Evolutionary conservation across 1,284 basidiomycete genomes (phyloP).

Genomic region (Melampsora larici-populina): DNA sequence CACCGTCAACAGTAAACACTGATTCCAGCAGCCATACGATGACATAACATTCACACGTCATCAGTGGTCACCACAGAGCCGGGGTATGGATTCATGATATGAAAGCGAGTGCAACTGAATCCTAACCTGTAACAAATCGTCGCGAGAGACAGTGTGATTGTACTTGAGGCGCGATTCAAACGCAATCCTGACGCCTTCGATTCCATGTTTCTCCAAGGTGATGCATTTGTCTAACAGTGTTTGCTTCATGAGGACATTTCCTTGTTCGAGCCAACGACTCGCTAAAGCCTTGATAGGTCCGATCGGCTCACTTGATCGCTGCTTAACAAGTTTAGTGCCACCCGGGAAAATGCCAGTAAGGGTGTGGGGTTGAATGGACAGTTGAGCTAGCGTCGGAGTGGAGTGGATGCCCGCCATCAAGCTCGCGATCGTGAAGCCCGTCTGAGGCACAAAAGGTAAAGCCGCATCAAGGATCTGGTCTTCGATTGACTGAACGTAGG

Average conservation of each 20-base stretch:
- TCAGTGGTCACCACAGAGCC: too few relatives aligned
- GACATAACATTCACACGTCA: too few relatives aligned
- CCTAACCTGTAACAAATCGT: conserved; percentile 12
- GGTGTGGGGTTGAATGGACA: neutral
- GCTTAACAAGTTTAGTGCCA: neutral
- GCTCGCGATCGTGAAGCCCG: conserved; percentile 14
- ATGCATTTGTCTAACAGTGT: neutral
- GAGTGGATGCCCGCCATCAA: conserved; percentile 3
- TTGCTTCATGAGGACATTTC: conserved; percentile 10
- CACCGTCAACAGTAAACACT: conserved; percentile 9
- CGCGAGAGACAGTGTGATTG: conserved; percentile 16
- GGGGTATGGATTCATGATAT: too few relatives aligned
- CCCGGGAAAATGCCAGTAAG: conserved; percentile 19
- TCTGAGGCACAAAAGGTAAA: conserved; percentile 7
- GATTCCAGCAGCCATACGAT: neutral
- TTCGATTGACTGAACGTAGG: too few relatives aligned
- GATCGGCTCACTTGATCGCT: neutral
- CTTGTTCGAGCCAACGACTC: conserved; percentile 13
- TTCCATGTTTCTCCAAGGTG: neutral
- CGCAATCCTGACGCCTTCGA: conserved; percentile 18
- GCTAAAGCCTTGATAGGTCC: conserved; percentile 31
- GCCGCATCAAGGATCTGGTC: conserved; percentile 18
- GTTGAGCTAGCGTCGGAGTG: neutral
- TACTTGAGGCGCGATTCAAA: conserved; percentile 17
- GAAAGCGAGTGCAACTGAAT: neutral